phyloP scores from a whole-genome alignment of 1,284 basidiomycete species.

The Ganoderma leucocontextum region DNA sequence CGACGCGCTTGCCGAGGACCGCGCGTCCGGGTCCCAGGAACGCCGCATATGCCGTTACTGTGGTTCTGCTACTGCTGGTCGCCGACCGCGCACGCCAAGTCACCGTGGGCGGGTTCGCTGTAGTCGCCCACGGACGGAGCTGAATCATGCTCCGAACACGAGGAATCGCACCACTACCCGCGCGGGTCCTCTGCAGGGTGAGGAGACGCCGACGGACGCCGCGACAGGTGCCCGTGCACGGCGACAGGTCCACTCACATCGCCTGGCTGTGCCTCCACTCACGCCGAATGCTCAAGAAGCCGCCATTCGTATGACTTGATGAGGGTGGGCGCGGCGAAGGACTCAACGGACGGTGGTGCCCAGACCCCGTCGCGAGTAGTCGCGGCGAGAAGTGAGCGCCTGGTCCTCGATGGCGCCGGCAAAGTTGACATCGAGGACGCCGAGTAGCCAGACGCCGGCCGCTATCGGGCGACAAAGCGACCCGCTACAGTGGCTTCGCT shows the following conservation, averaged over 20 bases:
- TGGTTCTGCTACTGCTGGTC: conserved; percentile 33
- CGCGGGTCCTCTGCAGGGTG: conserved; percentile 66
- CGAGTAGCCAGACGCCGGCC: conserved; percentile 84
- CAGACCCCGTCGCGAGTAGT: conserved; percentile 71
- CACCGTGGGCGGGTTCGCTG: conserved; percentile 66
- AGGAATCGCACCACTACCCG: conserved; percentile 56
- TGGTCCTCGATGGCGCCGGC: conserved; percentile 64
- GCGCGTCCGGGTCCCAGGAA: conserved; percentile 49
- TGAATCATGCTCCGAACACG: conserved; percentile 83
- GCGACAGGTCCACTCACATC: conserved; percentile 82
- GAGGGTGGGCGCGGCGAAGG: conserved; percentile 62
- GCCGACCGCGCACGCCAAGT: conserved; percentile 75
- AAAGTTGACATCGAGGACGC: conserved; percentile 79
- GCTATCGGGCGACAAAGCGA: conserved; percentile 81
- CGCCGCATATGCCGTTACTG: conserved; percentile 39
- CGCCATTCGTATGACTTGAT: conserved; percentile 54
- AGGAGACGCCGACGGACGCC: conserved; percentile 75
- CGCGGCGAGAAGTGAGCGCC: conserved; percentile 56
- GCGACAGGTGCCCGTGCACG: conserved; percentile 65
- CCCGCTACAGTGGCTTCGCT: conserved; percentile 72
- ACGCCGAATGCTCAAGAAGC: conserved; percentile 71
- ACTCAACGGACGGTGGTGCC: conserved; percentile 61
- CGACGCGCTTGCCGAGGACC: conserved; percentile 81
- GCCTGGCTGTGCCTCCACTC: conserved; percentile 81
- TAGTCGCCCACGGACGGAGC: conserved; percentile 71